phyloP scores from a whole-genome alignment of 768 basidiomycete species.

The Serendipita sp. region DNA sequence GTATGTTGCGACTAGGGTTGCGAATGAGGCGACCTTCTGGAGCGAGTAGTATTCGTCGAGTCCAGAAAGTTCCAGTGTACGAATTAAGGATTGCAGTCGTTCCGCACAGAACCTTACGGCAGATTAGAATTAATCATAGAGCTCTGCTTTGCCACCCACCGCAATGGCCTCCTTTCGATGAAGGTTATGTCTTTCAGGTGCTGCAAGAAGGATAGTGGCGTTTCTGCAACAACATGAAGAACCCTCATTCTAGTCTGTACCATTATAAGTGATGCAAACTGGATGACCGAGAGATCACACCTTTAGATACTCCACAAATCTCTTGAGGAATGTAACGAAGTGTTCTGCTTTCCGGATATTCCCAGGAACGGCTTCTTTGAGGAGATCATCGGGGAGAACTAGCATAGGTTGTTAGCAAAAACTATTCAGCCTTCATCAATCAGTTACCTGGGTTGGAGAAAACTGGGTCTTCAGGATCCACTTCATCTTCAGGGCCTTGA shows the following conservation, averaged over 20 bases:
- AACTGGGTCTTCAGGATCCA: slow-evolving; percentile 57
- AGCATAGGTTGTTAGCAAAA: not conserved
- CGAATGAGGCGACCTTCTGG: slow-evolving; percentile 92
- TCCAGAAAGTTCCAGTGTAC: slow-evolving; percentile 76
- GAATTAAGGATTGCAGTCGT: slow-evolving; percentile 81
- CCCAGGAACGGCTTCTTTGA: slow-evolving; percentile 91
- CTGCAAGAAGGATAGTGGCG: slow-evolving; percentile 88
- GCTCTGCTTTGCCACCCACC: slow-evolving; percentile 33
- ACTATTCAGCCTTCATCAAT: not conserved
- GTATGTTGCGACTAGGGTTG: slow-evolving; percentile 93
- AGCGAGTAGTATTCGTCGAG: slow-evolving; percentile 84
- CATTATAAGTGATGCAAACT: not conserved
- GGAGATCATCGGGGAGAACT: slow-evolving; percentile 88
- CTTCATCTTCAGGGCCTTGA: slow-evolving; percentile 41
- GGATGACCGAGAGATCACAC: slow-evolving; percentile 23
- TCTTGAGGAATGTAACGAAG: slow-evolving; percentile 94
- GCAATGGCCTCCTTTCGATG: slow-evolving; percentile 82
- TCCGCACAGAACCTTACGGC: slow-evolving; percentile 80
- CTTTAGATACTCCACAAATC: slow-evolving; percentile 98
- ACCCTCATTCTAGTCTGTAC: slow-evolving; percentile 92
- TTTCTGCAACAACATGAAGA: slow-evolving; percentile 97
- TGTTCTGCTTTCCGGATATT: slow-evolving; percentile 98
- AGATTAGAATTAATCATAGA: slow-evolving; percentile 5
- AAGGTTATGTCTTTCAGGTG: slow-evolving; percentile 98
- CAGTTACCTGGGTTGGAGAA: slow-evolving; percentile 73